These are phyloP conservation scores for Conidiobolus incongruus DNA, from an alignment of 371 early-diverging fungal species.

Conservation along the genomic window DNA sequence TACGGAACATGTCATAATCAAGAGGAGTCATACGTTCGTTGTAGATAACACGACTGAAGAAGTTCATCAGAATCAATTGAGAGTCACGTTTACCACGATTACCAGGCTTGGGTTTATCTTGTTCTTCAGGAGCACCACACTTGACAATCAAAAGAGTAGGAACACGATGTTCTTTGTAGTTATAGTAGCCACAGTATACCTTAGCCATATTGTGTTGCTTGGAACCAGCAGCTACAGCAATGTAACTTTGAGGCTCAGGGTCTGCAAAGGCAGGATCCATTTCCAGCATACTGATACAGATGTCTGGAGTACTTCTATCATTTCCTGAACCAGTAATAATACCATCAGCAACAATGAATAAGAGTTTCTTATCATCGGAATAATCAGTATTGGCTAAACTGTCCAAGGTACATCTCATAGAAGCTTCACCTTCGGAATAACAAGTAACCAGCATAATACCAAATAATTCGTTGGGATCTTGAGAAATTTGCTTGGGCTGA, in stretches of 20 bases:
- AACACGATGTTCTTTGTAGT: conserved; percentile 24
- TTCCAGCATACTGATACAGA: conserved; percentile 33
- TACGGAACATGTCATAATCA: conserved; percentile 68
- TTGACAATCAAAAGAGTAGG: conserved; percentile 61
- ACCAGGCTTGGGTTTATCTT: conserved; percentile 50
- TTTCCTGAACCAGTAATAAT: no score
- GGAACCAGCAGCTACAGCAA: no score
- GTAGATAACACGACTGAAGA: conserved; percentile 57
- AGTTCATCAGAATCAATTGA: no score
- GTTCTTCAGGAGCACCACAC: conserved; percentile 45
- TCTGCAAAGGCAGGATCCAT: conserved; percentile 29
- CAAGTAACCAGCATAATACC: conserved; percentile 37
- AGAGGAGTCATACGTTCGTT: conserved; percentile 65
- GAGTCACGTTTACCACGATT: no score
- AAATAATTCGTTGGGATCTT: conserved; percentile 31
- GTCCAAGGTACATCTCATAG: no score
- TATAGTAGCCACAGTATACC: conserved; percentile 75
- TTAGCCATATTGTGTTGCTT: no score
- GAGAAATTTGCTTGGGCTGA: conserved; percentile 7
- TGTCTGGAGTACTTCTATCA: conserved; percentile 54
- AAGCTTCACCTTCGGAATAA: no score
- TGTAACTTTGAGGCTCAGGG: no score
- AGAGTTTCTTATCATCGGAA: no score
- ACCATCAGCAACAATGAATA: no score
- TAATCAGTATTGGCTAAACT: no score